These are phyloP conservation scores for Coemansia sp. DNA, from an alignment of 192 early-diverging fungal genomes.

Conservation along the genomic window DNA sequence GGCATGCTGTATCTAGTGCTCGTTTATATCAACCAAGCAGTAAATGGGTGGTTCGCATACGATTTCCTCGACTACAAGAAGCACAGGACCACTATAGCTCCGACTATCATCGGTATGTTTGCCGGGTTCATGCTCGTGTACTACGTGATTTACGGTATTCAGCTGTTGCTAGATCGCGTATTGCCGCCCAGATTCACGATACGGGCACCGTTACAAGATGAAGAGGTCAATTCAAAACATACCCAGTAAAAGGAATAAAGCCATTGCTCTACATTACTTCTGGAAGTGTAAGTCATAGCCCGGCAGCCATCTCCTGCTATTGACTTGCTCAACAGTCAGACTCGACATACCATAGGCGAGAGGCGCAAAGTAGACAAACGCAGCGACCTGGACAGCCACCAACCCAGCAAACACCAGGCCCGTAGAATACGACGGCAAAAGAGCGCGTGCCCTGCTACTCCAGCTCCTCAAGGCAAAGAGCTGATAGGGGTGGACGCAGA, in stretches of 20 bases:
- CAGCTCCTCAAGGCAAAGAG: conserved; percentile 40
- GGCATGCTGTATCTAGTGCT: conserved; percentile 30
- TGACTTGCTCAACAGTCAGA: conserved; percentile 57
- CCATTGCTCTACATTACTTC: conserved; percentile 14
- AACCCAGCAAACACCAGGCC: conserved; percentile 48
- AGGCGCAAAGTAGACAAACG: conserved; percentile 82
- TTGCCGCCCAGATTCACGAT: conserved; percentile 14
- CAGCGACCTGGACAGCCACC: conserved; percentile 49
- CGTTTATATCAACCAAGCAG: conserved; percentile 33
- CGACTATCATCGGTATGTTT: conserved; percentile 17
- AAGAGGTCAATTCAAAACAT: not conserved
- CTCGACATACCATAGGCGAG: conserved; percentile 81
- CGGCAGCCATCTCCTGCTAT: conserved; percentile 64
- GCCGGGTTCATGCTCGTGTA: conserved; percentile 23
- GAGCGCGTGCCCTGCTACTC: conserved; percentile 34
- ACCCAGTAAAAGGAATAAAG: not conserved
- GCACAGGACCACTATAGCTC: conserved; percentile 13
- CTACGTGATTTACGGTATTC: conserved; percentile 27
- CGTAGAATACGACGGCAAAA: conserved; percentile 34
- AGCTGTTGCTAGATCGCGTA: conserved; percentile 22
- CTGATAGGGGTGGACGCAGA: conserved; percentile 41
- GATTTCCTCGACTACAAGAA: conserved; percentile 38
- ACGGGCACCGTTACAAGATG: not conserved
- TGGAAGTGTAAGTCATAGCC: conserved; percentile 86
- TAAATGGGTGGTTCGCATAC: conserved; percentile 42